These are phyloP conservation scores for Echium plantagineum DNA, from an alignment of 257 asterid species.

Conservation along the genomic window DNA sequence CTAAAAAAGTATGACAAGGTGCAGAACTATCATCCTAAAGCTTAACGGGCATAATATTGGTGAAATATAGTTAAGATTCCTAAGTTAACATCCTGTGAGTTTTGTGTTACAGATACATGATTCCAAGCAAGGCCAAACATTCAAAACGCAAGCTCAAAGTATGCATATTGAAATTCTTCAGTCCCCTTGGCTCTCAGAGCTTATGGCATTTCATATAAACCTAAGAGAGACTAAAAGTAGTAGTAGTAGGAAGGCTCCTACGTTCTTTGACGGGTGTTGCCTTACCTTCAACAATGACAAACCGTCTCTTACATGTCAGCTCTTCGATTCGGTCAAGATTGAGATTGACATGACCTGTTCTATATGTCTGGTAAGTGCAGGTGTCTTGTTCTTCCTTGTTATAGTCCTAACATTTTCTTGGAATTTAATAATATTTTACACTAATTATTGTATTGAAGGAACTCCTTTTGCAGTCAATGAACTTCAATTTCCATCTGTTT, in stretches of 20 bases:
- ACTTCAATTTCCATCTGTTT: too few relatives aligned
- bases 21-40: neutral
- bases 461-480: too few relatives aligned
- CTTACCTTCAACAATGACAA: slow-evolving; percentile 44
- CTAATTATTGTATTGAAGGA: too few relatives aligned
- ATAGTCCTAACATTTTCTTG: too few relatives aligned
- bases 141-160: slow-evolving; percentile 71
- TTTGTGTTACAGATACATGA: slow-evolving; percentile 49
- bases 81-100: neutral
- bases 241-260: slow-evolving; percentile 24
- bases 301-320: slow-evolving; percentile 63
- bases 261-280: slow-evolving; percentile 55
- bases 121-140: slow-evolving; percentile 92
- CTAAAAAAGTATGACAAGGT: slow-evolving; percentile 94
- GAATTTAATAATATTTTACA: too few relatives aligned
- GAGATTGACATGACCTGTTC: slow-evolving; percentile 88
- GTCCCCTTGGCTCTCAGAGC: slow-evolving; percentile 94
- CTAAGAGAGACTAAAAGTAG: slow-evolving; percentile 29
- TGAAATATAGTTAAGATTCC: neutral
- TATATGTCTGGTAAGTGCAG: slow-evolving; percentile 72
- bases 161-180: slow-evolving; percentile 88
- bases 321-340: slow-evolving; percentile 63
- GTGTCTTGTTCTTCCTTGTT: neutral
- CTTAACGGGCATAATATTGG: neutral
- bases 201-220: slow-evolving; percentile 81